A percentile compares a stretch with the other conserved stretches of the same genome.
Conservation (phyloP, 768 basidiomycete species). For the Cubamyces lactineus region DNA sequence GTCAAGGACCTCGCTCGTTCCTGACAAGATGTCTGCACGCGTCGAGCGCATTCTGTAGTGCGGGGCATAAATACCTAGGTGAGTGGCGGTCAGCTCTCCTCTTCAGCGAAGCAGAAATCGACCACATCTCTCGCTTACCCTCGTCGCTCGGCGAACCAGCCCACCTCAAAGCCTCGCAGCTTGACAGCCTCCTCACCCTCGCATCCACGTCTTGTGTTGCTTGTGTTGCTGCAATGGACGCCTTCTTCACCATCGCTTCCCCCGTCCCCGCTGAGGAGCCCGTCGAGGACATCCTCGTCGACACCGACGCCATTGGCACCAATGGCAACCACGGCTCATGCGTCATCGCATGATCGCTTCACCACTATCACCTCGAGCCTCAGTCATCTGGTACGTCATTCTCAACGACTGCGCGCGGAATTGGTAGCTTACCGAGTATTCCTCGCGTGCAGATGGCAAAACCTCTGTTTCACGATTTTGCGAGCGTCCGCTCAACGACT, state of each 20-base stretch:
- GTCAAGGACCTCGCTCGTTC: slow-evolving; percentile 5
- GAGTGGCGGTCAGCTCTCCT: not conserved
- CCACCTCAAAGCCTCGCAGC: not conserved
- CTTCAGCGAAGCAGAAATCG: slow-evolving; percentile 3
- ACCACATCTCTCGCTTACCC: not conserved
- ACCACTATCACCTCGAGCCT: not conserved
- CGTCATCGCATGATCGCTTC: slow-evolving; percentile 20
- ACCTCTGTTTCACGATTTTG: not conserved
- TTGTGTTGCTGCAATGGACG: slow-evolving; percentile 22
- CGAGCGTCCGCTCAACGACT: slow-evolving; percentile 4
- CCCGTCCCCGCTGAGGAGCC: slow-evolving; percentile 21
- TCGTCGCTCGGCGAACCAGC: not conserved
- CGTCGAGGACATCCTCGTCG: slow-evolving; percentile 22
- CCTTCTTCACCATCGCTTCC: slow-evolving; percentile 24
- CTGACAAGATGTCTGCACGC: not conserved
- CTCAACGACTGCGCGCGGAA: not conserved
- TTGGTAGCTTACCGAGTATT: not conserved
- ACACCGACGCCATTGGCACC: slow-evolving; percentile 14
- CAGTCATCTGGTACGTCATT: not conserved
- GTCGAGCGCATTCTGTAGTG: not conserved
- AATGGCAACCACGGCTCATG: slow-evolving; percentile 12
- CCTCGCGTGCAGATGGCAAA: not conserved
- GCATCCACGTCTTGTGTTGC: not conserved
- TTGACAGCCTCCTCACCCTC: slow-evolving; percentile 2
- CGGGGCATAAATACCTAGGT: slow-evolving; percentile 8